Conservation (phyloP, 441 rosid species). For the Populus tomentosa region DNA sequence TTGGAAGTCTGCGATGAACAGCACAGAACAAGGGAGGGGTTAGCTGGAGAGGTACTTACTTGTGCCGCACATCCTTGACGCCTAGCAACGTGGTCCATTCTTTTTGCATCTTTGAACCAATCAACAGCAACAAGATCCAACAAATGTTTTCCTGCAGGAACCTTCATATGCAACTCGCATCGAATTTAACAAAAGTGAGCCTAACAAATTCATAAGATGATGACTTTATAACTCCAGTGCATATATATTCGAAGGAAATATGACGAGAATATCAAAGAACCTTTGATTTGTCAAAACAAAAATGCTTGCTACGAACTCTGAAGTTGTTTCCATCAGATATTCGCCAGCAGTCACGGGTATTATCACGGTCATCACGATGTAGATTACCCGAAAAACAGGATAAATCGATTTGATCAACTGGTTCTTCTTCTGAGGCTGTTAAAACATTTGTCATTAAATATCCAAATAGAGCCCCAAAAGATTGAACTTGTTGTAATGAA, state of each 20-base stretch:
- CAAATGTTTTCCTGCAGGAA: constrained; percentile 92
- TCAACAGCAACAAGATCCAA: constrained; percentile 99
- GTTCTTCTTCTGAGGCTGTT: constrained; percentile 63
- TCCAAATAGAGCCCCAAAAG: constrained; percentile 2
- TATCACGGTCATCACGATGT: constrained; percentile 75
- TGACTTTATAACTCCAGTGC: constrained; percentile 1
- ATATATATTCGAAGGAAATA: constrained; percentile 4
- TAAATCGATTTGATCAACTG: constrained; percentile 62
- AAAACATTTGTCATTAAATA: constrained; percentile 10
- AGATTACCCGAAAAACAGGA: constrained; percentile 88
- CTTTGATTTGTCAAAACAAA: constrained; percentile 89
- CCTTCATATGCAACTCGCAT: constrained; percentile 37
- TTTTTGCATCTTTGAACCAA: constrained; percentile 97
- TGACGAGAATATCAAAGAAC: constrained; percentile 31
- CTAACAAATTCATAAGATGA: constrained; percentile 1
- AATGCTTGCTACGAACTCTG: constrained; percentile 90
- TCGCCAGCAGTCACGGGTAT: constrained; percentile 89
- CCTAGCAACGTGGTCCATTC: constrained; percentile 95
- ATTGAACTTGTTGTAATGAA: constrained; percentile 1
- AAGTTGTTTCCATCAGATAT: constrained; percentile 88
- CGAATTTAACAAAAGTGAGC: constrained; percentile 17
- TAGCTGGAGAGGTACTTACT: constrained; percentile 35
- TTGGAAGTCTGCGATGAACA: background rate
- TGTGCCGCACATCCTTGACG: constrained; percentile 95
- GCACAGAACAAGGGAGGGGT: background rate